phyloP scores from a whole-genome alignment of 805 yeast species.

The Metschnikowia shivogae region DNA sequence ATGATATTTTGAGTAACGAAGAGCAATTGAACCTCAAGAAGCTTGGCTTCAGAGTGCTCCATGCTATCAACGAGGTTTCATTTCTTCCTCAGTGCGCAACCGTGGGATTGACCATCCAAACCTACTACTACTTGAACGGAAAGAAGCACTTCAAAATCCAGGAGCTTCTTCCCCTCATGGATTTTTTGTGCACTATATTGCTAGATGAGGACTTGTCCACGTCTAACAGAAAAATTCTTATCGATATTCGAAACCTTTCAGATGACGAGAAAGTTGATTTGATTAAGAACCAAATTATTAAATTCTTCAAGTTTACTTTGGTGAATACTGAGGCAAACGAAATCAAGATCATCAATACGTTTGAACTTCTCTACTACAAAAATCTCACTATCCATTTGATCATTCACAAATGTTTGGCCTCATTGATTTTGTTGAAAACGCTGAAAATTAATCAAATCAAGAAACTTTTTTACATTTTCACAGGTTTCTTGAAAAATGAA shows the following conservation, averaged over 20 bases:
- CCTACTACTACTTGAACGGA: slow-evolving; percentile 25
- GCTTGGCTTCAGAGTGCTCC: slow-evolving; percentile 50
- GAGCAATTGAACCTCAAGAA: slow-evolving; percentile 39
- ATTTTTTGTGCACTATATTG: slow-evolving; percentile 21
- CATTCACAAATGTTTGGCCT: slow-evolving; percentile 47
- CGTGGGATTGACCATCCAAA: slow-evolving; percentile 43
- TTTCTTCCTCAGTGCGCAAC: slow-evolving; percentile 52
- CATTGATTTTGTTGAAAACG: slow-evolving; percentile 40
- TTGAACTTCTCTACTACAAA: slow-evolving; percentile 55
- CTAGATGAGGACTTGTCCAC: slow-evolving; percentile 20
- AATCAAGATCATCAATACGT: slow-evolving; percentile 40
- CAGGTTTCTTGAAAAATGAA: slow-evolving; percentile 39
- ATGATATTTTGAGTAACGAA: slow-evolving; percentile 21
- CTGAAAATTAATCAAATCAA: slow-evolving; percentile 18
- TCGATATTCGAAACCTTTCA: slow-evolving; percentile 15
- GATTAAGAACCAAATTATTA: slow-evolving; percentile 24
- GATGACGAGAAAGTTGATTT: slow-evolving; percentile 24
- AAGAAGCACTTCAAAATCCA: slow-evolving; percentile 16
- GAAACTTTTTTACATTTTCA: slow-evolving; percentile 30
- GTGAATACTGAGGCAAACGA: slow-evolving; percentile 13
- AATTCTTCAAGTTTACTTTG: slow-evolving; percentile 19
- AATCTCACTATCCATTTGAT: slow-evolving; percentile 54
- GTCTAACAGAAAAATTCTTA: slow-evolving; percentile 23
- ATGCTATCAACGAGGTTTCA: slow-evolving; percentile 47
- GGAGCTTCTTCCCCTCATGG: slow-evolving; percentile 29